phyloP scores from a whole-genome alignment of 208 protist species.

The Leptomonas pyrrhocoris region DNA sequence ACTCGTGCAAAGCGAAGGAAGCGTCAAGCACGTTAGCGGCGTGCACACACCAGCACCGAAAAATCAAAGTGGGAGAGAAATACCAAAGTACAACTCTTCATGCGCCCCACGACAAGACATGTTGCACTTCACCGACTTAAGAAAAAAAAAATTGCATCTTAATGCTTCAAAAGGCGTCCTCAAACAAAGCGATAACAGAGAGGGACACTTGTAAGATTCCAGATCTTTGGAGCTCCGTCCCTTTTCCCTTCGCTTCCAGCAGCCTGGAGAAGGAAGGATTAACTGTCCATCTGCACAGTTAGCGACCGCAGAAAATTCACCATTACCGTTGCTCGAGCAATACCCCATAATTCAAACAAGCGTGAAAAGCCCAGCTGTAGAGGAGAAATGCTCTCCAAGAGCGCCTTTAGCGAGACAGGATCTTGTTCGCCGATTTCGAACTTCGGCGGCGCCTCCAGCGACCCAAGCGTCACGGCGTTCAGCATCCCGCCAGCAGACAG shows the following conservation, averaged over 20 bases:
- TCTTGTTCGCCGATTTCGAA: conserved; percentile 40
- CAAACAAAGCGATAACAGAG: too few species aligned
- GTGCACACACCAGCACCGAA: background rate
- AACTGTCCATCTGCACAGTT: background rate
- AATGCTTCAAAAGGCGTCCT: too few species aligned
- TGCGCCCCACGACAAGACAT: too few species aligned
- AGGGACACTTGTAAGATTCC: too few species aligned
- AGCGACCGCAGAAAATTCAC: conserved; percentile 11
- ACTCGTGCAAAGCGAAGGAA: too few species aligned
- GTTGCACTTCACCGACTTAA: too few species aligned
- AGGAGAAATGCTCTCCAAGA: conserved; percentile 56
- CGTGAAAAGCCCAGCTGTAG: conserved; percentile 60
- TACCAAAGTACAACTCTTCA: too few species aligned
- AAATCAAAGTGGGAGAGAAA: too few species aligned
- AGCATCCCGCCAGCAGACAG: conserved; percentile 21
- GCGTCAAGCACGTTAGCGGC: too few species aligned
- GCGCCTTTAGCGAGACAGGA: conserved; percentile 42
- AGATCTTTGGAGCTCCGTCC: too few species aligned
- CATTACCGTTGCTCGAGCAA: conserved; percentile 48
- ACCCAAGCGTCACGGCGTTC: conserved; percentile 9
- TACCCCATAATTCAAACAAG: conserved; percentile 90
- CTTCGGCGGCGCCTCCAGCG: conserved; percentile 27
- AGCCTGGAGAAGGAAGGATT: background rate
- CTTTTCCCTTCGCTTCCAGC: background rate
- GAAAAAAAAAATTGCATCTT: too few species aligned